phyloP scores from a whole-genome alignment of 805 yeast species.

The Ogataea wickerhamii region DNA sequence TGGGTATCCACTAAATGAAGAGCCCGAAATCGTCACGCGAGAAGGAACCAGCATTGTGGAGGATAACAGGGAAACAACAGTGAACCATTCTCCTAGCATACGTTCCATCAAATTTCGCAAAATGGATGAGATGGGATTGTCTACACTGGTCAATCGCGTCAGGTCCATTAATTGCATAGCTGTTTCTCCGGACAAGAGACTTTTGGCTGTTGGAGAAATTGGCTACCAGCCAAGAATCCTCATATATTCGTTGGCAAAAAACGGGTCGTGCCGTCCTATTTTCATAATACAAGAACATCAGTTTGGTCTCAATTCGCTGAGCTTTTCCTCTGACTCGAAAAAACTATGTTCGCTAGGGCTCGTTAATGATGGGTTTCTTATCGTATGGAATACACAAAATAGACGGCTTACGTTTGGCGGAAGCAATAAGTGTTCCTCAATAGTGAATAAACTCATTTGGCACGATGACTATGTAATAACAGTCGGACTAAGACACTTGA shows the following conservation, averaged over 20 bases:
- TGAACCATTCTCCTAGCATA: constrained; percentile 8
- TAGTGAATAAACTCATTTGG: constrained; percentile 57
- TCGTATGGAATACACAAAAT: constrained; percentile 49
- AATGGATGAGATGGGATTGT: constrained; percentile 15
- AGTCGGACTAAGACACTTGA: constrained; percentile 57
- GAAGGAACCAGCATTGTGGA: constrained; percentile 14
- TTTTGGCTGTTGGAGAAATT: constrained; percentile 66
- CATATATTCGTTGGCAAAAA: constrained; percentile 53
- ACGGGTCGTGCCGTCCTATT: constrained; percentile 45
- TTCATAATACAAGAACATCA: constrained; percentile 57
- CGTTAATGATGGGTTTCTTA: constrained; percentile 65
- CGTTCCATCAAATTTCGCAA: constrained; percentile 15
- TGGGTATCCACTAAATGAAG: constrained; percentile 34
- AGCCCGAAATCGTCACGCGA: constrained; percentile 29
- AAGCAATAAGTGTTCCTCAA: constrained; percentile 61
- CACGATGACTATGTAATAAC: constrained; percentile 45
- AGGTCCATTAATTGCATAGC: constrained; percentile 56
- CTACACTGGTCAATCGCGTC: constrained; percentile 35
- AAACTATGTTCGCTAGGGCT: constrained; percentile 59
- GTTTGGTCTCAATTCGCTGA: constrained; percentile 55
- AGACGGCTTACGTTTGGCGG: constrained; percentile 36
- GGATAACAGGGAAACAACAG: constrained; percentile 7
- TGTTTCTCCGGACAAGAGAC: constrained; percentile 48
- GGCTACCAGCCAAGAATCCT: constrained; percentile 68
- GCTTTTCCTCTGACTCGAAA: constrained; percentile 57